These are phyloP conservation scores for Clitocybe nebularis DNA, from an alignment of 1,284 basidiomycete genomes.

Conservation along the genomic window DNA sequence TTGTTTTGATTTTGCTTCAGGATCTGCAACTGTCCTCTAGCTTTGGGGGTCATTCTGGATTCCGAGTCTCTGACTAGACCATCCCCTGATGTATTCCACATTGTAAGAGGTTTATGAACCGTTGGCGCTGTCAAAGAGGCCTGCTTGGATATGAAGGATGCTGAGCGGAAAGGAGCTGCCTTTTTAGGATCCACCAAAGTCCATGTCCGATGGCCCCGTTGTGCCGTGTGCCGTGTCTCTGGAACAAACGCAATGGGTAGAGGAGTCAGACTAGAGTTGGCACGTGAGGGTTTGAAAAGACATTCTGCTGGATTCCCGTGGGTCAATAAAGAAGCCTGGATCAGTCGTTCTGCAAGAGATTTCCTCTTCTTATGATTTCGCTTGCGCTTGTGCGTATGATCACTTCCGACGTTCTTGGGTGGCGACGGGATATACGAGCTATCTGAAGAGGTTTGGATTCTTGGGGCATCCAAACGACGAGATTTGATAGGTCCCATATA, in stretches of 20 bases:
- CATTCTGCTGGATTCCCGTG: slow-evolving; percentile 5
- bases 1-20: slow-evolving; percentile 5
- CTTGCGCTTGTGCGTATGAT: neutral
- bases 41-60: slow-evolving; percentile 1
- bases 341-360: slow-evolving; percentile 1
- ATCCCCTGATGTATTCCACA: slow-evolving; percentile 10
- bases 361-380: neutral
- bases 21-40: neutral
- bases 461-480: neutral
- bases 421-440: neutral
- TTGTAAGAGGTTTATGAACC: slow-evolving; percentile 15
- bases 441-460: neutral
- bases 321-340: slow-evolving; percentile 3
- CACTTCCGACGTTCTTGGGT: neutral
- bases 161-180: slow-evolving; percentile 20
- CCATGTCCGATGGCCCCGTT: slow-evolving; percentile 7
- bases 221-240: slow-evolving; percentile 4
- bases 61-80: neutral
- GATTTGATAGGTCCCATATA: neutral
- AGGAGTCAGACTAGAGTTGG: neutral
- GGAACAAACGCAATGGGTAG: slow-evolving; percentile 19
- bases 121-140: slow-evolving; percentile 5
- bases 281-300: slow-evolving; percentile 2
- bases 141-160: slow-evolving; percentile 10
- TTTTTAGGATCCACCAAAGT: slow-evolving; percentile 25